phyloP scores from a whole-genome alignment of 2,329 filamentous ascomycete species.

The Pseudogymnoascus sp. region DNA sequence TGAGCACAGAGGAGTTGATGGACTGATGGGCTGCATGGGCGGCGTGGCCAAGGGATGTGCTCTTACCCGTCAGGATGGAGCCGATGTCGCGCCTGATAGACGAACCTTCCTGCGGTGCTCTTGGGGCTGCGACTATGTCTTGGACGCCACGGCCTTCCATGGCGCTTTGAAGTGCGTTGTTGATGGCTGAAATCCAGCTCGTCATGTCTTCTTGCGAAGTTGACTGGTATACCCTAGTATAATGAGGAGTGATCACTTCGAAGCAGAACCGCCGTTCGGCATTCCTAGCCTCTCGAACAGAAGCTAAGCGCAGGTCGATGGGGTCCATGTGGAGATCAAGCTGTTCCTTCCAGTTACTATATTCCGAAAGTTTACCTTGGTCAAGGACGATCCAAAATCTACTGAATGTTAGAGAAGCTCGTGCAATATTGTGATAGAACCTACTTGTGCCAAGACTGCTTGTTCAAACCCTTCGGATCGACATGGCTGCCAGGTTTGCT shows the following conservation, averaged over 20 bases:
- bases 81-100: constrained; percentile 78
- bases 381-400: constrained; percentile 99
- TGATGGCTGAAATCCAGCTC: constrained; percentile 92
- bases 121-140: constrained; percentile 38
- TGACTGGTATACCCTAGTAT: constrained; percentile 92
- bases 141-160: constrained; percentile 69
- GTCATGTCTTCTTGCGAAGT: constrained; percentile 98
- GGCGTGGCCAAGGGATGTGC: constrained; percentile 51
- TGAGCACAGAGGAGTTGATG: constrained; percentile 34
- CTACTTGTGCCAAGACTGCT: constrained; percentile 98
- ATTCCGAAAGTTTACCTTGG: constrained; percentile 92
- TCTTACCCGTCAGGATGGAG: constrained; percentile 88
- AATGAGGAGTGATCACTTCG: constrained; percentile 94
- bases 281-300: constrained; percentile 89
- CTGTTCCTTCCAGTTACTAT: constrained; percentile 98
- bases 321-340: constrained; percentile 96
- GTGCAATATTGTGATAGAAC: constrained; percentile 27
- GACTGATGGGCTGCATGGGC: constrained; percentile 35
- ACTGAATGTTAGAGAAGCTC: constrained; percentile 24
- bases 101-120: constrained; percentile 34
- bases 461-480: constrained; percentile 90
- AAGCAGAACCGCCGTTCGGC: constrained; percentile 95
- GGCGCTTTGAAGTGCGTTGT: constrained; percentile 92
- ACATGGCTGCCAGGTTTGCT: constrained; percentile 90
- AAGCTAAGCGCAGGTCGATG: constrained; percentile 93